A percentile compares a stretch with the other conserved stretches of the same genome.
Evolutionary conservation across 2,329 filamentous ascomycete species (phyloP).

Genomic region (Colletotrichum cordylinicola): DNA sequence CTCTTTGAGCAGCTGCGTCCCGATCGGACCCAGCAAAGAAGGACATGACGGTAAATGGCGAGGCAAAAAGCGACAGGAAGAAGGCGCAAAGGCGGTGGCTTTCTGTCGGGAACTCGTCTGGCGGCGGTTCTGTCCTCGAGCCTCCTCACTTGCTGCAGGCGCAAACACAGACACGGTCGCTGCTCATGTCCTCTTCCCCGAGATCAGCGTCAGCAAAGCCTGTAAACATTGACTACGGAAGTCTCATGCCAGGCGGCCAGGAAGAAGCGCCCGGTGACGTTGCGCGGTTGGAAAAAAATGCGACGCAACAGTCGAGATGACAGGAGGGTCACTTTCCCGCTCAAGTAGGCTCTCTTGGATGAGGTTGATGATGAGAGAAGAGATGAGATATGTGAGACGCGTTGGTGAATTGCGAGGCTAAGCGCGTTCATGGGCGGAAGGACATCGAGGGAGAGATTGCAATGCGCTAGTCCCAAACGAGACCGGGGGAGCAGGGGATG

Average conservation of each 20-base stretch:
- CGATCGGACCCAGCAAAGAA: constrained; percentile 14
- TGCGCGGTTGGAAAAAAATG: neutral
- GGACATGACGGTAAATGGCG: constrained; percentile 5
- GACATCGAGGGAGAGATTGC: constrained; percentile 22
- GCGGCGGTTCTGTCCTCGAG: constrained; percentile 1
- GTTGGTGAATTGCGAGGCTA: constrained; percentile 21
- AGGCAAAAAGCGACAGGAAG: neutral
- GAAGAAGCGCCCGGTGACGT: neutral
- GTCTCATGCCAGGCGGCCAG: constrained; percentile 14
- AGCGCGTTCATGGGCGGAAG: constrained; percentile 20
- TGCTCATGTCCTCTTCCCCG: constrained; percentile 21
- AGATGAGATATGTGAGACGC: constrained; percentile 23
- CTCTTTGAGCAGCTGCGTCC: constrained; percentile 6
- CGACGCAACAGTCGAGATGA: neutral
- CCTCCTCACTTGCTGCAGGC: constrained; percentile 19
- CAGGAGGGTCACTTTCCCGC: neutral
- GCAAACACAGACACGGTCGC: constrained; percentile 20
- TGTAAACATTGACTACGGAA: constrained; percentile 20
- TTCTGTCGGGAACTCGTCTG: neutral
- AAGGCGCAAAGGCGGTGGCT: neutral
- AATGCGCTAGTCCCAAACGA: constrained; percentile 9
- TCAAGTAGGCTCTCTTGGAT: neutral
- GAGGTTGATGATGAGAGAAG: constrained; percentile 21
- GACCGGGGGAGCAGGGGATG: constrained; percentile 9
- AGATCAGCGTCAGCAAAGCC: constrained; percentile 12